Evolutionary conservation across 257 asterid species (phyloP).

Genomic region (Salvia hispanica): DNA sequence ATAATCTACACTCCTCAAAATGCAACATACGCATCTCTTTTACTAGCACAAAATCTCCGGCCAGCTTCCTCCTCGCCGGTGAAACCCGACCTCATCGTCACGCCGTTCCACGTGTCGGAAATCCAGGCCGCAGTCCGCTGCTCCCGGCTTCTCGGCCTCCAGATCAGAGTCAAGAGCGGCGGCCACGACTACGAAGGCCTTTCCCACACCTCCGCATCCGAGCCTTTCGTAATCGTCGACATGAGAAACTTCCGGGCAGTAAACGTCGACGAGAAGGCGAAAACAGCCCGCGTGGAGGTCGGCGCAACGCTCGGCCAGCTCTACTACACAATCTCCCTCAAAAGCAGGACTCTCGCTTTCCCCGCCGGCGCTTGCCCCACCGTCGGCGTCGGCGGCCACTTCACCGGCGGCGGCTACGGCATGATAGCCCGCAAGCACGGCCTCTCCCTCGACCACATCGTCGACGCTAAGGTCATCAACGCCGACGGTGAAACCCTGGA

Average conservation of each 20-base stretch:
- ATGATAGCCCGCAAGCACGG: conserved; percentile 17
- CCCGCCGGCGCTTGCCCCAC: conserved; percentile 27
- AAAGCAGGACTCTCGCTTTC: conserved; percentile 22
- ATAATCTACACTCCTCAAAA: conserved; percentile 25
- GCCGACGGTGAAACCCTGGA: conserved; percentile 18
- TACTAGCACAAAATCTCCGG: conserved; percentile 12
- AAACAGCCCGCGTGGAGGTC: conserved; percentile 21
- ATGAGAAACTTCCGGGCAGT: conserved; percentile 22
- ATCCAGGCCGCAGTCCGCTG: conserved; percentile 20
- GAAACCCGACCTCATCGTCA: conserved; percentile 26
- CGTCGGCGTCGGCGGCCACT: conserved; percentile 29
- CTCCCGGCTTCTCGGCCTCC: conserved; percentile 22
- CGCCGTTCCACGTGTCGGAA: conserved; percentile 23
- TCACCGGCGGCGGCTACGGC: conserved; percentile 27
- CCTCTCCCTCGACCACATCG: conserved; percentile 24
- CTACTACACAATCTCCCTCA: conserved; percentile 4
- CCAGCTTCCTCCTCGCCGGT: neutral
- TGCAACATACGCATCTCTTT: conserved; percentile 15
- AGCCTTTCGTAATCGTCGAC: conserved; percentile 13
- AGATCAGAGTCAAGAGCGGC: conserved; percentile 26
- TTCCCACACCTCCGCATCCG: neutral
- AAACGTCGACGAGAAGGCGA: neutral
- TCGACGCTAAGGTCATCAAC: conserved; percentile 20
- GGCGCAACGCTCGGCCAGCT: conserved; percentile 23
- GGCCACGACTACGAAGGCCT: conserved; percentile 32